These are phyloP conservation scores for Coemansia sp. DNA, from an alignment of 192 early-diverging fungal species.

Conservation along the genomic window DNA sequence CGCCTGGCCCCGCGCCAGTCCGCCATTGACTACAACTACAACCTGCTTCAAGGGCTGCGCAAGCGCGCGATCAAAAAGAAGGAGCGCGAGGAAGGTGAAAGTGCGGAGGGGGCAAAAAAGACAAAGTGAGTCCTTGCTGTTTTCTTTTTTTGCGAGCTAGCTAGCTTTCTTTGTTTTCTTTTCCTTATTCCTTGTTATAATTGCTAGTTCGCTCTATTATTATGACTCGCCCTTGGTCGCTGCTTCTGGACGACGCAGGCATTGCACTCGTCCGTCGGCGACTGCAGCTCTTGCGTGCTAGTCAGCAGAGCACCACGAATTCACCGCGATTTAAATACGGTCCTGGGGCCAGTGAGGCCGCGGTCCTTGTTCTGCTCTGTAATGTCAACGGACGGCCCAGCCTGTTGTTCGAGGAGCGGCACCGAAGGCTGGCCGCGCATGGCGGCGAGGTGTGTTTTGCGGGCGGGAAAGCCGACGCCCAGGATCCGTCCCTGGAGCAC, in stretches of 20 bases:
- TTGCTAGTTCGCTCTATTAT: not conserved
- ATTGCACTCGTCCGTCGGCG: conserved; percentile 17
- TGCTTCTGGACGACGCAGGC: conserved; percentile 6
- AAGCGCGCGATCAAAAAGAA: conserved; percentile 48
- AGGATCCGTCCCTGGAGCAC: conserved; percentile 53
- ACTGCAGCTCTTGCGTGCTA: no score
- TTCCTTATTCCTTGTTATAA: not conserved
- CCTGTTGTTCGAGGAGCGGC: conserved; percentile 77
- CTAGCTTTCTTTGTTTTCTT: no score
- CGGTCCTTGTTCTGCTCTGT: conserved; percentile 59
- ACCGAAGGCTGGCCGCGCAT: conserved; percentile 61
- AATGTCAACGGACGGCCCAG: conserved; percentile 56
- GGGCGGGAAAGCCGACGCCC: conserved; percentile 65
- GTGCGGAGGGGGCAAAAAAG: conserved; percentile 3
- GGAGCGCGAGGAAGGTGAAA: conserved; percentile 20
- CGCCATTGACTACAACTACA: conserved; percentile 38
- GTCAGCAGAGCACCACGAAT: not conserved
- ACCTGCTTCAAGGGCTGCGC: conserved; percentile 34
- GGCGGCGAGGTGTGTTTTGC: conserved; percentile 77
- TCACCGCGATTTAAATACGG: conserved; percentile 14
- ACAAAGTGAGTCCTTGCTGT: not conserved
- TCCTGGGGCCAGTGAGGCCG: conserved; percentile 5
- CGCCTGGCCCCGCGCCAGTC: conserved; percentile 34
- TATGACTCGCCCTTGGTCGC: conserved; percentile 7
- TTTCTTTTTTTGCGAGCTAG: not conserved